Base-by-base conservation (phyloP, 345 rosid species). In the Eucalyptus globulus region DNA sequence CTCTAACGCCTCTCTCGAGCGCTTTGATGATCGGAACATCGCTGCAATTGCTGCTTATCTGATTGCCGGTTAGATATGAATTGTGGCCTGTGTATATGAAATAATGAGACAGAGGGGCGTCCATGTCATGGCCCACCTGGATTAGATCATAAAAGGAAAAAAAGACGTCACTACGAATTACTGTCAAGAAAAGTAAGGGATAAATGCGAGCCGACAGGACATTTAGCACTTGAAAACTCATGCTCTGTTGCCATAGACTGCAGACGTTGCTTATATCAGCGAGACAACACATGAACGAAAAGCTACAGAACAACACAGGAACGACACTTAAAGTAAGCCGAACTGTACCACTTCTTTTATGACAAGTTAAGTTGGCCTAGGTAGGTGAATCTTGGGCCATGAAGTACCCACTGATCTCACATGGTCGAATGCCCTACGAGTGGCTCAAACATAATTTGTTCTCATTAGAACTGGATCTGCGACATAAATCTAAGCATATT, bases 81-180 rank as follows among this genome's bases (percentile, higher is more conserved):
- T 97, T 97, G 89, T 97, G 99, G 89, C 99, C 98, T 16, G 99
- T 96, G 93, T 90, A 96, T 89, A 97, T 69, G 93, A 91, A 96
- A 92, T 96, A 96, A 93, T 96, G 99, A 8, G 99, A 91, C 89
- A 96, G 86, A 24, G 98, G 96, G 29, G 93, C 93, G 31, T 83
- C 89, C 99, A 95, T 96, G 90, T 95, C 95, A 34, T 93, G 96
- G 89, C 92, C 93, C 89, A 95, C 97, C 98, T 96, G 91, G 45
- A 88, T 65, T 21, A 87, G 51, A 53, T 43, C 45, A 43, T 11
- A 13, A 4, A 89, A 44, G 14, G 58, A 86, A 47, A n/a, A 29
- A 27, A 86, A 47, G 43, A 47, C 49, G 58, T 45, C 14, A 49
- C 15, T 40, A 3, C 47, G 15, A 21, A 6, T 43, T 76, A 21